A percentile compares a stretch with the other conserved stretches of the same genome.
Evolutionary conservation across 495 filamentous ascomycete species (phyloP).

Genomic region (Neurospora africana): DNA sequence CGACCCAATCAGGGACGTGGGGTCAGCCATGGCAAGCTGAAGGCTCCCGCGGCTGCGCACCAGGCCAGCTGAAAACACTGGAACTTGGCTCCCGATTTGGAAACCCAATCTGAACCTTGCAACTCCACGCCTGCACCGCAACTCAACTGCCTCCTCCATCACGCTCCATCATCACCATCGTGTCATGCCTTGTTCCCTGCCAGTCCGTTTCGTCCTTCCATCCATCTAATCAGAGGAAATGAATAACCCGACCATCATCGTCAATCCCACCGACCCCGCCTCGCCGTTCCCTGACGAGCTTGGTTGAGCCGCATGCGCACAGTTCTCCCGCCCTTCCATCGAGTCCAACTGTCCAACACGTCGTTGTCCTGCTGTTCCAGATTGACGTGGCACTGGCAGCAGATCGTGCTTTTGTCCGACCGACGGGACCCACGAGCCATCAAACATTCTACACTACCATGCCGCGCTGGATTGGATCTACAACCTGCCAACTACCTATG

Average conservation of each 20-base stretch:
- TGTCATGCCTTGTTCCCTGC: neutral
- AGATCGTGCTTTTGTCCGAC: neutral
- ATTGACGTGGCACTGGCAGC: neutral
- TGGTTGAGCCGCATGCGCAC: neutral
- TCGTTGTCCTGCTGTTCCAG: neutral
- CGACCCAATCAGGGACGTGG: neutral
- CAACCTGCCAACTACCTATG: neutral
- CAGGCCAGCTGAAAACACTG: neutral
- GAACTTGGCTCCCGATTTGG: neutral
- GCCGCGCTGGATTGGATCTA: neutral
- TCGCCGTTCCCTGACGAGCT: neutral
- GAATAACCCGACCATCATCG: neutral
- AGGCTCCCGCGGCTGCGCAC: neutral
- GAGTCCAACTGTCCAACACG: neutral
- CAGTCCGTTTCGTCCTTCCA: neutral
- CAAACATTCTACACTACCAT: neutral
- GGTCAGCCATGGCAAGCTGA: neutral
- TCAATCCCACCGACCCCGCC: neutral
- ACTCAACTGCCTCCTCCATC: neutral
- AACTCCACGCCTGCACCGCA: neutral
- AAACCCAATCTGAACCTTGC: neutral
- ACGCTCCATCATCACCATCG: neutral
- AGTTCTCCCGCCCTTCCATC: neutral
- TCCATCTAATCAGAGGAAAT: neutral
- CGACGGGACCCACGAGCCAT: neutral